phyloP scores from a whole-genome alignment of 495 filamentous ascomycete genomes.

The Aspergillus leporis region DNA sequence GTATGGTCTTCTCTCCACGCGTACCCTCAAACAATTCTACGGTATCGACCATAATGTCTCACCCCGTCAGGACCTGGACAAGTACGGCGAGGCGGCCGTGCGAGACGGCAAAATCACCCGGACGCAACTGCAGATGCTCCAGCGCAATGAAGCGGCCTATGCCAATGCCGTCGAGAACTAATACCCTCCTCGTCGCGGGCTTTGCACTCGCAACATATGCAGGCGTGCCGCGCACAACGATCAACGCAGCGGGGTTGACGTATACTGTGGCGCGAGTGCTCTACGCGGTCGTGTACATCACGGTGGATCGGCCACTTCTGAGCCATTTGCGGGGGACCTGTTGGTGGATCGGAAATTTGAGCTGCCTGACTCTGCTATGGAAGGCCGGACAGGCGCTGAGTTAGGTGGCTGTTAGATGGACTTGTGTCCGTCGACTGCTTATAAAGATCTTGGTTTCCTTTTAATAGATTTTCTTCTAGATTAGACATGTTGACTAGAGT shows the following conservation, averaged over 20 bases:
- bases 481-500: neutral
- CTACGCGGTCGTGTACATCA: conserved; percentile 28
- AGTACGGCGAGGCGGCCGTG: conserved; percentile 48
- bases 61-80: conserved; percentile 46
- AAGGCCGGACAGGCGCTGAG: conserved; percentile 14
- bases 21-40: conserved; percentile 47
- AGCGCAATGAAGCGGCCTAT: conserved; percentile 48
- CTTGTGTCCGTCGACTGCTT: neutral
- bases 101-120: conserved; percentile 48
- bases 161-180: conserved; percentile 50
- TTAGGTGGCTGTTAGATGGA: neutral
- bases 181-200: conserved; percentile 24
- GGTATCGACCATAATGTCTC: conserved; percentile 51
- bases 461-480: no score
- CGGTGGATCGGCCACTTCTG: conserved; percentile 20
- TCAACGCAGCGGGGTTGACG: conserved; percentile 27
- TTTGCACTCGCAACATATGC: conserved; percentile 24
- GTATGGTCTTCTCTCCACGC: conserved; percentile 48
- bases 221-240: conserved; percentile 18
- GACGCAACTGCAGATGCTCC: conserved; percentile 42
- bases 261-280: conserved; percentile 27
- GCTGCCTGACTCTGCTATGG: conserved; percentile 28
- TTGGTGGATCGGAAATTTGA: conserved; percentile 35
- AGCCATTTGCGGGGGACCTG: conserved; percentile 20
- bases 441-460: no score